These are phyloP conservation scores for Oxyria digyna DNA, from an alignment of 148 eudicot species.

Conservation along the genomic window DNA sequence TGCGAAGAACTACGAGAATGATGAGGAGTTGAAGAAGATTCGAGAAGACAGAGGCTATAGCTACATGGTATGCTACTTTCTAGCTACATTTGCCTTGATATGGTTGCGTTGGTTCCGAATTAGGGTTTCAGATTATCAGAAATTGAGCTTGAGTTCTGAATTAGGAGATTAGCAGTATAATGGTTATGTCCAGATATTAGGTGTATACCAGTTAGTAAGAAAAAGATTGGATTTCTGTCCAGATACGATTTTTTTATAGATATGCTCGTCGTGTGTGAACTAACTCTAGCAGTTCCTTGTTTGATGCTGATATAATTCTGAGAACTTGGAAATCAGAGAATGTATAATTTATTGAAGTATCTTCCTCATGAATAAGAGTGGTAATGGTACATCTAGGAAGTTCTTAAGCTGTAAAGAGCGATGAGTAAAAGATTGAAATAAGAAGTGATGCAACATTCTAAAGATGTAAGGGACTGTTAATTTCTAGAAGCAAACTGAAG, in stretches of 20 bases:
- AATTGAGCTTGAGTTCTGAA: not conserved
- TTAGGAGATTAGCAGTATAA: not conserved
- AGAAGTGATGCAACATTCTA: not conserved
- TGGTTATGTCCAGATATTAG: too few relatives aligned
- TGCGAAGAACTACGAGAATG: slow-evolving; percentile 57
- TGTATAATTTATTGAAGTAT: not conserved
- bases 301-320: not conserved
- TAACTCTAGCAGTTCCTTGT: not conserved
- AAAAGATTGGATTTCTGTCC: not conserved
- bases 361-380: not conserved
- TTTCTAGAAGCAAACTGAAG: not conserved
- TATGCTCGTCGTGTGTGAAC: too few relatives aligned
- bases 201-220: not conserved
- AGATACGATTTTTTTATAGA: too few relatives aligned
- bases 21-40: slow-evolving; percentile 61
- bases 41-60: slow-evolving; percentile 60
- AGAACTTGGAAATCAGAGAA: not conserved
- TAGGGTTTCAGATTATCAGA: not conserved
- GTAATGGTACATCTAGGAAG: not conserved
- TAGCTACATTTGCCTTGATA: not conserved
- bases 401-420: not conserved
- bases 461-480: not conserved
- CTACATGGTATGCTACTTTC: slow-evolving; percentile 37
- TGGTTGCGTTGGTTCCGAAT: not conserved
- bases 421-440: not conserved